phyloP scores from a whole-genome alignment of 106 monocot genomes.

The Acorus gramineus region DNA sequence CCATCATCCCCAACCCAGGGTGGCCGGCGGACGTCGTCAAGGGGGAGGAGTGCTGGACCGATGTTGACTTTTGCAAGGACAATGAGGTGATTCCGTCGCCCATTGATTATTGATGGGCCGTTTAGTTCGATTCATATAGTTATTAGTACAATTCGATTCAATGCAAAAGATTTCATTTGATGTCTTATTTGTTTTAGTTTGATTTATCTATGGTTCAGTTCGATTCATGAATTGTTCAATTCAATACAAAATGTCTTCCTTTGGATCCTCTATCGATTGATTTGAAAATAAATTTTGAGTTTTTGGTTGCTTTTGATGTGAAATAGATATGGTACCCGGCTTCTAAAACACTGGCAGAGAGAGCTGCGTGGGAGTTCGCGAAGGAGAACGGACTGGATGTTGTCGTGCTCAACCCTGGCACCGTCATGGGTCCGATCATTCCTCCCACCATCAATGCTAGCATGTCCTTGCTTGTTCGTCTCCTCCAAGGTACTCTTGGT shows the following conservation, averaged over 20 bases:
- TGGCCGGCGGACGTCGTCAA: conserved; percentile 67
- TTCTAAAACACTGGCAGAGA: conserved; percentile 89
- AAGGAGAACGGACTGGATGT: conserved; percentile 62
- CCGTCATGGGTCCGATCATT: conserved; percentile 73
- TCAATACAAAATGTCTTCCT: too few relatives aligned
- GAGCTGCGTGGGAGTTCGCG: conserved; percentile 79
- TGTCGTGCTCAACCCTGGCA: conserved; percentile 86
- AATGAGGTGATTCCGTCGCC: conserved; percentile 36
- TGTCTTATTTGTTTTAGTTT: not conserved
- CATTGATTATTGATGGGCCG: not conserved
- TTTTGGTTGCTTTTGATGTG: too few relatives aligned
- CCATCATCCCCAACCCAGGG: conserved; percentile 59
- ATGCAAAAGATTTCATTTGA: too few relatives aligned
- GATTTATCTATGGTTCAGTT: not conserved
- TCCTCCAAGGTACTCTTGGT: conserved; percentile 43
- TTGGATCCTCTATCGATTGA: not conserved
- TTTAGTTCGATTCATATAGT: not conserved
- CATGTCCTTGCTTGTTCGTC: conserved; percentile 60
- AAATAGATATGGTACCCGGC: conserved; percentile 76
- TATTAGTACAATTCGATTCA: too few relatives aligned
- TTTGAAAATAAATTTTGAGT: too few relatives aligned
- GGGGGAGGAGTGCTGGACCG: conserved; percentile 80
- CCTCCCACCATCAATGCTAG: conserved; percentile 66
- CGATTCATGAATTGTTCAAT: not conserved
- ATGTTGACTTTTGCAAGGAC: conserved; percentile 70